Conservation (phyloP, 2,329 filamentous ascomycete genomes). For the Cladosporium sp. region DNA sequence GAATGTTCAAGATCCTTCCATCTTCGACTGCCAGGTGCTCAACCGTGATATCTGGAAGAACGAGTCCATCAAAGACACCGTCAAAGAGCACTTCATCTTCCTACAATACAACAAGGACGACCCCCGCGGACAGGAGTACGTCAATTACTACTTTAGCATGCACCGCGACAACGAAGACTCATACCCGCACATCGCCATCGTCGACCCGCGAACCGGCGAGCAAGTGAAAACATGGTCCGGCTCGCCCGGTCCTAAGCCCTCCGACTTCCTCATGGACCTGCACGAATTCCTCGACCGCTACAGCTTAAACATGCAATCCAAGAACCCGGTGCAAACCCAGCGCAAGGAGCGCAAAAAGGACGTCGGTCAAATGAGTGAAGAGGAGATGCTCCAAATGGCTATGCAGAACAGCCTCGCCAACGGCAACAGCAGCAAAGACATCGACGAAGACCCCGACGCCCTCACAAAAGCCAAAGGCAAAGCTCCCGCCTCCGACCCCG, state of each 20-base stretch:
- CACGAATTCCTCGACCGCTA: slow-evolving; percentile 97
- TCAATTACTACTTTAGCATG: slow-evolving; percentile 80
- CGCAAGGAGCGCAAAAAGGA: slow-evolving; percentile 66
- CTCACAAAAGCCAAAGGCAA: slow-evolving; percentile 58
- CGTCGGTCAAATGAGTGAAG: slow-evolving; percentile 86
- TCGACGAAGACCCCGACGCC: slow-evolving; percentile 77
- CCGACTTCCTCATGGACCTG: slow-evolving; percentile 85
- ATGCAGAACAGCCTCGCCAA: slow-evolving; percentile 78
- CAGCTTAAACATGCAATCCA: slow-evolving; percentile 79
- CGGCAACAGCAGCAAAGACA: slow-evolving; percentile 43
- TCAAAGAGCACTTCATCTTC: slow-evolving; percentile 92
- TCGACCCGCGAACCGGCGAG: slow-evolving; percentile 92
- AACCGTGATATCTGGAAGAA: slow-evolving; percentile 98
- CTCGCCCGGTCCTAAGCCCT: slow-evolving; percentile 66
- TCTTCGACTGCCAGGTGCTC: slow-evolving; percentile 90
- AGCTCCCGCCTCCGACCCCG: slow-evolving; percentile 9
- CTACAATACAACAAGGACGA: slow-evolving; percentile 90
- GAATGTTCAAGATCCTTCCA: slow-evolving; percentile 87
- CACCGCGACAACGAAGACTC: slow-evolving; percentile 76
- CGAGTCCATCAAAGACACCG: slow-evolving; percentile 67
- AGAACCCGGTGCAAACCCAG: slow-evolving; percentile 83
- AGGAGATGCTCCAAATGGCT: slow-evolving; percentile 95
- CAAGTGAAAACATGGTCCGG: slow-evolving; percentile 97
- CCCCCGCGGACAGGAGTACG: slow-evolving; percentile 69
- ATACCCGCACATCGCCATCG: slow-evolving; percentile 92